Percentiles rank a stretch among this genome's conserved stretches.
Evolutionary conservation across 1,139 yeast species (phyloP).

Genomic region (Zygosaccharomyces sapae): DNA sequence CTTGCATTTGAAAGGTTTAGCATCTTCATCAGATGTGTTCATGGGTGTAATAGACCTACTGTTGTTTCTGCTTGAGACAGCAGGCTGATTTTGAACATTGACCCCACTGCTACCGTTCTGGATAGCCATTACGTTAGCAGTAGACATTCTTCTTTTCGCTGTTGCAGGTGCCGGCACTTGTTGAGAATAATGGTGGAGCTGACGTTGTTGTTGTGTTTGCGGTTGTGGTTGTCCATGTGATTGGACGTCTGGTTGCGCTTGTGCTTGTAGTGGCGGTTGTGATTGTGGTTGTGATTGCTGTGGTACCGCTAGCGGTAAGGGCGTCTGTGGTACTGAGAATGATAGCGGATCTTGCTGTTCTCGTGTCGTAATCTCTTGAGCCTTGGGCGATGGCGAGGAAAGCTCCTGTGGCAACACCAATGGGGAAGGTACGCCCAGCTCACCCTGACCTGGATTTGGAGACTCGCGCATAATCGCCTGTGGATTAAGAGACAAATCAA

Average conservation of each 20-base stretch:
- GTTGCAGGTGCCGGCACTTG: conserved; percentile 11
- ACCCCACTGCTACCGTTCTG: conserved; percentile 11
- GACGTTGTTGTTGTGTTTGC: neutral
- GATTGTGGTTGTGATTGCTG: neutral
- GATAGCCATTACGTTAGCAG: conserved; percentile 15
- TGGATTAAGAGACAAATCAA: conserved; percentile 15
- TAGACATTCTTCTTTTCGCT: conserved; percentile 7
- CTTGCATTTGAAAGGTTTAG: conserved; percentile 40
- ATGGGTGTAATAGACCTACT: conserved; percentile 25
- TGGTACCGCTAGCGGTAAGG: neutral
- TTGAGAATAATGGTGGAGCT: conserved; percentile 2
- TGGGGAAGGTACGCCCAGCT: neutral
- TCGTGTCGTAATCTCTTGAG: conserved; percentile 7
- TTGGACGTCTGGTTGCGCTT: no score
- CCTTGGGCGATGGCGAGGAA: conserved; percentile 8
- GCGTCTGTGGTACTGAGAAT: neutral
- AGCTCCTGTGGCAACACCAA: neutral
- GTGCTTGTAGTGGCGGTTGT: neutral
- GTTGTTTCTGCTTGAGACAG: conserved; percentile 8
- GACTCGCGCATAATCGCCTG: conserved; percentile 11
- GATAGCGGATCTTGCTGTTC: neutral
- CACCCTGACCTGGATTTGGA: conserved; percentile 3
- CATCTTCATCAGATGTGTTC: conserved; percentile 31
- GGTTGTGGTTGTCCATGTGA: neutral
- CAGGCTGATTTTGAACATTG: neutral